phyloP scores from a whole-genome alignment of 2,329 filamentous ascomycete genomes.

The Capronia epimyces region DNA sequence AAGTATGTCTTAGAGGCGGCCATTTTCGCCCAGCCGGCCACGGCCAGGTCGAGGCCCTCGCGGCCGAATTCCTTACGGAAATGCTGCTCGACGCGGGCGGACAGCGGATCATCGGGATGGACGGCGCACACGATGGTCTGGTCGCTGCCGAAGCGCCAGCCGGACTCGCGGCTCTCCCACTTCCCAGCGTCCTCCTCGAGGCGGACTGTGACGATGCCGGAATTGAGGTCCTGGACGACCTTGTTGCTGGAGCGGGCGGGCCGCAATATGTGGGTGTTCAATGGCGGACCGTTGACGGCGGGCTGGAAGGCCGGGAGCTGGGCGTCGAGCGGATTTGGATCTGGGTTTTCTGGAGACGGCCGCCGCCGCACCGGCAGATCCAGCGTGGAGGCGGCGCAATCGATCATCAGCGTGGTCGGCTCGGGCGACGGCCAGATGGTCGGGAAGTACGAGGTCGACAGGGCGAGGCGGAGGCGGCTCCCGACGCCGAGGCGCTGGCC shows the following conservation, averaged over 20 bases:
- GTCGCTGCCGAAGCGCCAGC: conserved; percentile 13
- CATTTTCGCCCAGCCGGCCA: conserved; percentile 11
- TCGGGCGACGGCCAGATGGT: conserved; percentile 17
- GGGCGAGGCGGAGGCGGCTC: conserved; percentile 10
- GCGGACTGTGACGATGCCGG: conserved; percentile 1
- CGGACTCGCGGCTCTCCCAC: conserved; percentile 3
- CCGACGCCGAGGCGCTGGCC: conserved; percentile 11
- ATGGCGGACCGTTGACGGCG: conserved; percentile 1
- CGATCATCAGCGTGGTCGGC: conserved; percentile 10
- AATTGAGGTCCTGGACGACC: conserved; percentile 8
- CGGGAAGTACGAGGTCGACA: conserved; percentile 14
- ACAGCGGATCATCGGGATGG: conserved; percentile 12
- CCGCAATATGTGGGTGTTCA: conserved; percentile 4
- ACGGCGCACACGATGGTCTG: conserved; percentile 10
- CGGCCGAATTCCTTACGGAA: conserved; percentile 15
- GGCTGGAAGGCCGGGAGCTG: not conserved
- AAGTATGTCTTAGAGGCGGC: conserved; percentile 7
- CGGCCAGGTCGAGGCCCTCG: conserved; percentile 4
- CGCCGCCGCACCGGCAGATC: conserved; percentile 3
- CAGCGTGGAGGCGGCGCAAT: conserved; percentile 6
- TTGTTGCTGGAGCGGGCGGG: conserved; percentile 4
- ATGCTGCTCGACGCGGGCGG: conserved; percentile 8
- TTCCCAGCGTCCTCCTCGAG: conserved; percentile 3
- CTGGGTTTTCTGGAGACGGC: no score
- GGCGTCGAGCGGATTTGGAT: not conserved